Evolutionary conservation across 352 stramenopile genomes (phyloP).

Genomic region (Globisporangium spiculum): DNA sequence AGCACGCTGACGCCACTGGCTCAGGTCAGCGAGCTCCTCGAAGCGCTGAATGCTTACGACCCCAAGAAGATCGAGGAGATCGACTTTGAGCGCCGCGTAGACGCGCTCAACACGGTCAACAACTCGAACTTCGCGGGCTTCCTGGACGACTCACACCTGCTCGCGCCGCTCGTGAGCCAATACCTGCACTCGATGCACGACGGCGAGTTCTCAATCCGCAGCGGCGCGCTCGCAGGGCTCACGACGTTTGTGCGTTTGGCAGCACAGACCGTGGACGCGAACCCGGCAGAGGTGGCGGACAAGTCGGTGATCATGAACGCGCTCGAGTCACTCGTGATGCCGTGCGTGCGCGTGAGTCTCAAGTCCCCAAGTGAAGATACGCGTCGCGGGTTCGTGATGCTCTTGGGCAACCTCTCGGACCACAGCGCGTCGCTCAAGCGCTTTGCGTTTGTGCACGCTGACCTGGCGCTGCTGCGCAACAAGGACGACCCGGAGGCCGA

Average conservation of each 20-base stretch:
- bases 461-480: conserved; percentile 69
- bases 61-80: conserved; percentile 78
- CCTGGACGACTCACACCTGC: conserved; percentile 47
- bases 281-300: conserved; percentile 8
- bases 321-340: conserved; percentile 88
- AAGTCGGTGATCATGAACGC: conserved; percentile 65
- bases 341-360: conserved; percentile 80
- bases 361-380: conserved; percentile 71
- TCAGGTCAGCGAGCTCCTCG: conserved; percentile 44
- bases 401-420: conserved; percentile 75
- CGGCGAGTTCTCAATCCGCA: conserved; percentile 80
- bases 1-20: conserved; percentile 28
- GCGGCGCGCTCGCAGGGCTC: conserved; percentile 55
- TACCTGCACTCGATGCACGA: conserved; percentile 85
- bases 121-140: conserved; percentile 59
- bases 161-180: conserved; percentile 78
- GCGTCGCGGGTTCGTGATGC: conserved; percentile 81
- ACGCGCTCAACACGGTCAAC: conserved; percentile 72
- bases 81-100: conserved; percentile 78
- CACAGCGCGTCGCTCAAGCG: conserved; percentile 26
- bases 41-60: conserved; percentile 76
- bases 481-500: conserved; percentile 92
- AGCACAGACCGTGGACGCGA: conserved; percentile 26
- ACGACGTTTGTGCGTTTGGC: conserved; percentile 52
- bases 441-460: conserved; percentile 62